Conservation (phyloP, 805 yeast species). For the Allodekkera sacchari region DNA sequence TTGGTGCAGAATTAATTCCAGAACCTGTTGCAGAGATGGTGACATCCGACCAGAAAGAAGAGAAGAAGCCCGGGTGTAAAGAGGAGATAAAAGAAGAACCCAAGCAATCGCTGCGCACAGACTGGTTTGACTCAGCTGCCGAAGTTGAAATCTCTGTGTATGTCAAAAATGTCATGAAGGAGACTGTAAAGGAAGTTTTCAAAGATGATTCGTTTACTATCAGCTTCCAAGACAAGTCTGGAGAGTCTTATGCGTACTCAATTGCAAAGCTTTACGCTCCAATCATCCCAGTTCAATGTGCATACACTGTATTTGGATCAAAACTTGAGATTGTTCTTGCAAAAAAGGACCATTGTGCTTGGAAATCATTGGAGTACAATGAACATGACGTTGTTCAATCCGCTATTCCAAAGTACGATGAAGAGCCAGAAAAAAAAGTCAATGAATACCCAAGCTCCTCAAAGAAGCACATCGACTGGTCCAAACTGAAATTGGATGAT, state of each 20-base stretch:
- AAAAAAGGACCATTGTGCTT: slow-evolving; percentile 4
- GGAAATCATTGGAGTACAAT: slow-evolving; percentile 3
- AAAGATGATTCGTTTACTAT: slow-evolving; percentile 28
- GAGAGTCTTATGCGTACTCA: slow-evolving; percentile 43
- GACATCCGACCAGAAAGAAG: background rate
- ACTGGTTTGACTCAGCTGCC: slow-evolving; percentile 63
- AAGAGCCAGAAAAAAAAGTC: slow-evolving; percentile 2
- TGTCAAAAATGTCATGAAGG: slow-evolving; percentile 54
- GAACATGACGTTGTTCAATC: slow-evolving; percentile 2
- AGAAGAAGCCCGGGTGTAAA: background rate
- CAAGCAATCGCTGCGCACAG: slow-evolving; percentile 35
- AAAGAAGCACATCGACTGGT: slow-evolving; percentile 62
- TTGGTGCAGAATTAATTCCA: background rate
- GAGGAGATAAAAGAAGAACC: background rate
- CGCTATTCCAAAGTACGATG: background rate
- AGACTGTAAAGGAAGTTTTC: slow-evolving; percentile 35
- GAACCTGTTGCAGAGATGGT: slow-evolving; percentile 1
- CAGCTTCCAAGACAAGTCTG: slow-evolving; percentile 38
- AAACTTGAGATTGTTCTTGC: slow-evolving; percentile 48
- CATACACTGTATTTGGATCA: slow-evolving; percentile 51
- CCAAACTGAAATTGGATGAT: slow-evolving; percentile 32
- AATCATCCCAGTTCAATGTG: slow-evolving; percentile 39
- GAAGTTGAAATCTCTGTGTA: slow-evolving; percentile 61
- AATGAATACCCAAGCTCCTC: slow-evolving; percentile 56
- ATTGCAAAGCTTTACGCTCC: slow-evolving; percentile 44